A percentile compares a stretch with the other conserved stretches of the same genome.
These are phyloP conservation scores for Chrysophaeum taylorii DNA, from an alignment of 352 stramenopile species.

Conservation along the genomic window DNA sequence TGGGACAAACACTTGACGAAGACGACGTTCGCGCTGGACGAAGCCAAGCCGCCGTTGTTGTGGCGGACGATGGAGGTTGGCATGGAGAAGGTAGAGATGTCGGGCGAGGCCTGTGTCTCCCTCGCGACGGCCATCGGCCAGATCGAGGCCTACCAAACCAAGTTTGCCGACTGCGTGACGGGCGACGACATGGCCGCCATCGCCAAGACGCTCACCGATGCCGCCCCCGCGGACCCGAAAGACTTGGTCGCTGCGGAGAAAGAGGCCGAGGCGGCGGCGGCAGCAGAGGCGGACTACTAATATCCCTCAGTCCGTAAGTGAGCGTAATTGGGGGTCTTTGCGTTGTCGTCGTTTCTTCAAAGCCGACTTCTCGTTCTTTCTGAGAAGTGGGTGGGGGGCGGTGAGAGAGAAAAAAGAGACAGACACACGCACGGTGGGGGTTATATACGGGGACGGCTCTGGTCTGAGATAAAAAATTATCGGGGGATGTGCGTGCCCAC, in stretches of 20 bases:
- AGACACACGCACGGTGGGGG: no score
- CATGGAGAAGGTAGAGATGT: neutral
- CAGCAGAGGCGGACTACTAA: no score
- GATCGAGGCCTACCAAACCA: neutral
- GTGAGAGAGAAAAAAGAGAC: no score
- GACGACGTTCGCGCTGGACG: neutral
- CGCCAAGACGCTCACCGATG: neutral
- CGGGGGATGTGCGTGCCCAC: no score
- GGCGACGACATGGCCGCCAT: neutral
- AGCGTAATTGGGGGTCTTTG: no score
- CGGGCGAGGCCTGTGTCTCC: neutral
- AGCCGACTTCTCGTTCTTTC: no score
- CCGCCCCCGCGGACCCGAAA: neutral
- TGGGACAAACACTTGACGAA: conserved; percentile 10
- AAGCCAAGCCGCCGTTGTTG: neutral
- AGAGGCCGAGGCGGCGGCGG: no score
- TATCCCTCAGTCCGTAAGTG: no score
- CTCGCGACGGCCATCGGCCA: neutral
- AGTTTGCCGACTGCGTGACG: neutral
- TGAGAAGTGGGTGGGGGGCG: no score
- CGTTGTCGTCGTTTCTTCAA: no score
- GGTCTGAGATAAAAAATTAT: no score
- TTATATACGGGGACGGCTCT: no score
- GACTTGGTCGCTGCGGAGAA: neutral
- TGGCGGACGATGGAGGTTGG: neutral